Percentiles rank a stretch among this genome's conserved stretches.
Conservation (phyloP, 129 eudicot genomes). For the Arctium lappa region DNA sequence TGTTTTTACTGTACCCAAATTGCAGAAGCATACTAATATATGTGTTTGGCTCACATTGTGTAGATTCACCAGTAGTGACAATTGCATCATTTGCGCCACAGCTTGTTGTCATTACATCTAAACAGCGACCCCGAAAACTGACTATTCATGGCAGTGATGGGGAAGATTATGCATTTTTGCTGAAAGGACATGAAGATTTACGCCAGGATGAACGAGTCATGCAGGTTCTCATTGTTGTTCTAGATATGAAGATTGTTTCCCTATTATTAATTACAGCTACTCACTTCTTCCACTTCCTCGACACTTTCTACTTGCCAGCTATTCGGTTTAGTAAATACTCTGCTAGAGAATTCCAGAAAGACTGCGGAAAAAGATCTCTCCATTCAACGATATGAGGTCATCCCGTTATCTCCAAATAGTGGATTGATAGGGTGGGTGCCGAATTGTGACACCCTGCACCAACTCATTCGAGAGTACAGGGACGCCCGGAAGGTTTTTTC, state of each 20-base stretch:
- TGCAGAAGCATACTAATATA: constrained; percentile 9
- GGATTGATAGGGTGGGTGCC: constrained; percentile 98
- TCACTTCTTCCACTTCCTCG: background rate
- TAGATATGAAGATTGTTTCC: background rate
- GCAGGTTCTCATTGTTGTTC: constrained; percentile 55
- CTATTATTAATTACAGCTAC: background rate
- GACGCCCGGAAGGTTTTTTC: constrained; percentile 79
- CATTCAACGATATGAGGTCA: constrained; percentile 80
- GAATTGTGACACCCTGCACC: constrained; percentile 94
- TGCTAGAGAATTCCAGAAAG: constrained; percentile 85
- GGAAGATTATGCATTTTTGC: constrained; percentile 89
- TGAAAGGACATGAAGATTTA: constrained; percentile 97
- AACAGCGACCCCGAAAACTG: constrained; percentile 93
- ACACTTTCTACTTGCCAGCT: constrained; percentile 45
- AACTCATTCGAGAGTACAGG: constrained; percentile 94
- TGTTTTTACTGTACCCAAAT: background rate
- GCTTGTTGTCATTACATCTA: constrained; percentile 91
- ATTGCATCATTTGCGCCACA: constrained; percentile 87
- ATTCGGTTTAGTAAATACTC: constrained; percentile 95
- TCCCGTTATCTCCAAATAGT: constrained; percentile 95
- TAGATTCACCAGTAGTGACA: constrained; percentile 89
- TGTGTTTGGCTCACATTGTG: background rate
- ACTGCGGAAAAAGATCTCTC: constrained; percentile 91
- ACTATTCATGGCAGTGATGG: constrained; percentile 97
- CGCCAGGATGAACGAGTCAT: constrained; percentile 99